Conservation (phyloP, 495 filamentous ascomycete species). For the Penicillium canescens region DNA sequence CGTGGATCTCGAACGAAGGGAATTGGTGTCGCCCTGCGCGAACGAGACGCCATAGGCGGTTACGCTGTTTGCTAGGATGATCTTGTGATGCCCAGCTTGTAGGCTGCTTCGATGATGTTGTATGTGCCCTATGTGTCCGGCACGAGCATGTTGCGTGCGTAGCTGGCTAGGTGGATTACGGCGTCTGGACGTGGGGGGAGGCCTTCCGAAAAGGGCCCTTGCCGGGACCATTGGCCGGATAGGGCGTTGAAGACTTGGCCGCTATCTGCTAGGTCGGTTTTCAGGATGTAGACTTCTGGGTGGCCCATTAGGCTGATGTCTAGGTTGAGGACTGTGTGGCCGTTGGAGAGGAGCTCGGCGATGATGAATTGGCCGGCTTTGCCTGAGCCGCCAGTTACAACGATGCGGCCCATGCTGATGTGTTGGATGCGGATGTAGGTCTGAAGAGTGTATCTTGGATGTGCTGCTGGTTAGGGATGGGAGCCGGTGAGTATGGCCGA, state of each 20-base stretch:
- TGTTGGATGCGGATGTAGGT: background rate
- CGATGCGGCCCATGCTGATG: conserved; percentile 22
- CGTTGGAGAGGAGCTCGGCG: conserved; percentile 46
- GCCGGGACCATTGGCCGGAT: conserved; percentile 53
- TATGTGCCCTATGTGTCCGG: conserved; percentile 56
- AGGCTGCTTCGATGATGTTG: conserved; percentile 60
- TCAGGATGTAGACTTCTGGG: conserved; percentile 46
- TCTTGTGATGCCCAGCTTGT: conserved; percentile 58
- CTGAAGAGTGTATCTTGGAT: background rate
- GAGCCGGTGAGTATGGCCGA: conserved; percentile 11
- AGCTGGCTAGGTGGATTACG: conserved; percentile 59
- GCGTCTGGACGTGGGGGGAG: conserved; percentile 49
- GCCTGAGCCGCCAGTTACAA: conserved; percentile 55
- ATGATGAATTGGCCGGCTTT: conserved; percentile 56
- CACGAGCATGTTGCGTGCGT: conserved; percentile 59
- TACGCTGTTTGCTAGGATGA: conserved; percentile 54
- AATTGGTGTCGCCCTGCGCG: conserved; percentile 53
- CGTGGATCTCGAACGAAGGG: conserved; percentile 53
- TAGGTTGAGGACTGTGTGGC: conserved; percentile 53
- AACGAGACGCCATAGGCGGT: conserved; percentile 61
- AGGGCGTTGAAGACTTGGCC: conserved; percentile 59
- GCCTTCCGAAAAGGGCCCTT: conserved; percentile 40
- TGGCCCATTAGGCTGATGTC: conserved; percentile 32
- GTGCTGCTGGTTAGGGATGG: background rate
- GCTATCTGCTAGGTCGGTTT: conserved; percentile 52